Percentiles rank a stretch among this genome's conserved stretches.
Conservation (phyloP, 2,329 filamentous ascomycete genomes). For the Stemphylium beticola region DNA sequence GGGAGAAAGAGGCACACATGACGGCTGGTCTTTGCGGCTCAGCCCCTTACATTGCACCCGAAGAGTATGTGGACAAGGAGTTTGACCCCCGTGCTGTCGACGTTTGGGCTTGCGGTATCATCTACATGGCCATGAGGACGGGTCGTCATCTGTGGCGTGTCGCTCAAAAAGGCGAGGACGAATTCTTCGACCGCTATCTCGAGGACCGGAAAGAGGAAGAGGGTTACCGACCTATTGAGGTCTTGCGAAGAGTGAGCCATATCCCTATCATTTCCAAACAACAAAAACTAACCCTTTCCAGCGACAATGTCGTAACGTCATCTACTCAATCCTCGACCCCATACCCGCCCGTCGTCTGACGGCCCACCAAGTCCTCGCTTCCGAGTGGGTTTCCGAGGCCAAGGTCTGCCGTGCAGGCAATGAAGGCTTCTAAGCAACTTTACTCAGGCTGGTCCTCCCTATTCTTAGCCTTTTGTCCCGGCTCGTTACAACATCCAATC, state of each 20-base stretch:
- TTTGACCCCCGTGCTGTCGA: conserved; percentile 98
- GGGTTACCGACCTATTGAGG: conserved; percentile 96
- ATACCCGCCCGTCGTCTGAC: conserved; percentile 92
- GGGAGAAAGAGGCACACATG: conserved; percentile 98
- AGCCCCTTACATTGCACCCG: conserved; percentile 94
- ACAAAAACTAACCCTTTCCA: conserved; percentile 50
- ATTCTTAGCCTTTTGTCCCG: conserved; percentile 13
- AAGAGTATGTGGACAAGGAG: conserved; percentile 93
- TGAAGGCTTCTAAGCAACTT: conserved; percentile 75
- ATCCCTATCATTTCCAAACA: not conserved
- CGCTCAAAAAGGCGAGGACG: conserved; percentile 96
- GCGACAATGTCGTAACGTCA: conserved; percentile 97
- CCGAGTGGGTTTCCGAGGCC: conserved; percentile 98
- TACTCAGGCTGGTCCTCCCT: conserved; percentile 11
- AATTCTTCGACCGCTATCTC: conserved; percentile 94
- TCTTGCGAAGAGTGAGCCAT: conserved; percentile 82
- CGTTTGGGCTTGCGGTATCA: conserved; percentile 97
- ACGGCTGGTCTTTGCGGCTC: conserved; percentile 95
- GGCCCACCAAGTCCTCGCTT: conserved; percentile 94
- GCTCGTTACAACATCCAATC: conserved; percentile 21
- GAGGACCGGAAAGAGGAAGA: conserved; percentile 92
- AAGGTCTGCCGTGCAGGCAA: conserved; percentile 96
- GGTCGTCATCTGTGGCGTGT: conserved; percentile 95
- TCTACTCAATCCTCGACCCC: conserved; percentile 97
- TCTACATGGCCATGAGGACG: conserved; percentile 99